Evolutionary conservation across 257 asterid genomes (phyloP).

Genomic region (Gentiana straminea): DNA sequence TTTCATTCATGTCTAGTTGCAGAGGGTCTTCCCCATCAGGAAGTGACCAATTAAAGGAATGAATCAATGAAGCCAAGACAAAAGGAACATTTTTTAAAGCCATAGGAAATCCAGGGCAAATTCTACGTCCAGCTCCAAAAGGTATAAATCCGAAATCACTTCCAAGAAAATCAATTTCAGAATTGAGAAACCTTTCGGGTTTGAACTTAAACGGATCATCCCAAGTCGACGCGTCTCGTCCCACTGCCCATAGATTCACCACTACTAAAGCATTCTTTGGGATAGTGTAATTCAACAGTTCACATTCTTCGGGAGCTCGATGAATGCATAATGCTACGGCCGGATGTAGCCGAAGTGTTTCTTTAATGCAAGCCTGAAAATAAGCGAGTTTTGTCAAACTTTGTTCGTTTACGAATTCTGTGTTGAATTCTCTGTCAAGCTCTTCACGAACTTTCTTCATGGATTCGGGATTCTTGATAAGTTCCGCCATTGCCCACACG

Average conservation of each 20-base stretch:
- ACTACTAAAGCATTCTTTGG: conserved; percentile 24
- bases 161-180: conserved; percentile 16
- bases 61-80: too few species aligned
- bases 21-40: too few species aligned
- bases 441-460: too few species aligned
- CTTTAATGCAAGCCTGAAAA: too few species aligned
- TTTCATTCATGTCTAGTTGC: too few species aligned
- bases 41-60: too few species aligned
- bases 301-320: conserved; percentile 11
- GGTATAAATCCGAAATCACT: conserved; percentile 34
- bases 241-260: conserved; percentile 29
- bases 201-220: conserved; percentile 14
- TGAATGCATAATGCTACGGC: conserved; percentile 20
- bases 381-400: too few species aligned
- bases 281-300: conserved; percentile 19
- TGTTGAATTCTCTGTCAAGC: too few species aligned
- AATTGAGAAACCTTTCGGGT: conserved; percentile 27
- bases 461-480: too few species aligned
- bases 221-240: conserved; percentile 27
- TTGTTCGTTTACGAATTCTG: too few species aligned
- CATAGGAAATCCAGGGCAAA: conserved; percentile 26
- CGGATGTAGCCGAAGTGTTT: conserved; percentile 25
- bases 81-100: too few species aligned
- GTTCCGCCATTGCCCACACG: too few species aligned
- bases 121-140: conserved; percentile 32